phyloP scores from a whole-genome alignment of 2,329 filamentous ascomycete genomes.

The Verticillium zaregamsianum region DNA sequence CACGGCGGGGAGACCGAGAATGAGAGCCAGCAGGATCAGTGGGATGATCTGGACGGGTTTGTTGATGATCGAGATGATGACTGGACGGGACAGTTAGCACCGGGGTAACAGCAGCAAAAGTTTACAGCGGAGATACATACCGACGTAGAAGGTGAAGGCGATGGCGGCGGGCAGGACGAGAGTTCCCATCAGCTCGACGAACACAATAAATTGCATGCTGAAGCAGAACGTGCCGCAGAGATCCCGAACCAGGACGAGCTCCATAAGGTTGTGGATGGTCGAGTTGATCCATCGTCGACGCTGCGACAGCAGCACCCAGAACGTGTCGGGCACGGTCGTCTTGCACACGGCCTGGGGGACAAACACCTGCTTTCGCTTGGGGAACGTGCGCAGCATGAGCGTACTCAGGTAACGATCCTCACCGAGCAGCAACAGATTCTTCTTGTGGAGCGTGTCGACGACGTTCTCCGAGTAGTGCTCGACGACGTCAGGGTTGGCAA shows the following conservation, averaged over 20 bases:
- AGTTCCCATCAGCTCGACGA: conserved; percentile 91
- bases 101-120: neutral
- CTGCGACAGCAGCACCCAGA: conserved; percentile 89
- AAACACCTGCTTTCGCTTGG: conserved; percentile 98
- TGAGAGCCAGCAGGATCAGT: conserved; percentile 80
- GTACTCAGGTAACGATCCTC: conserved; percentile 96
- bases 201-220: conserved; percentile 98
- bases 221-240: conserved; percentile 99
- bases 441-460: conserved; percentile 96
- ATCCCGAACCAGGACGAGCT: conserved; percentile 90
- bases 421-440: conserved; percentile 86
- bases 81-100: conserved; percentile 34
- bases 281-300: conserved; percentile 99
- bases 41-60: conserved; percentile 82
- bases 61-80: conserved; percentile 79
- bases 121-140: conserved; percentile 48
- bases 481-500: conserved; percentile 96
- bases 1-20: conserved; percentile 87
- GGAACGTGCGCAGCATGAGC: conserved; percentile 97
- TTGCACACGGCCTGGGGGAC: conserved; percentile 99
- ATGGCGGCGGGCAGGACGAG: conserved; percentile 94
- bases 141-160: conserved; percentile 92
- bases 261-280: conserved; percentile 97
- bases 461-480: conserved; percentile 99
- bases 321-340: conserved; percentile 90